Base-by-base conservation (phyloP, 768 basidiomycete species). In the Psilocybe tampanensis region DNA sequence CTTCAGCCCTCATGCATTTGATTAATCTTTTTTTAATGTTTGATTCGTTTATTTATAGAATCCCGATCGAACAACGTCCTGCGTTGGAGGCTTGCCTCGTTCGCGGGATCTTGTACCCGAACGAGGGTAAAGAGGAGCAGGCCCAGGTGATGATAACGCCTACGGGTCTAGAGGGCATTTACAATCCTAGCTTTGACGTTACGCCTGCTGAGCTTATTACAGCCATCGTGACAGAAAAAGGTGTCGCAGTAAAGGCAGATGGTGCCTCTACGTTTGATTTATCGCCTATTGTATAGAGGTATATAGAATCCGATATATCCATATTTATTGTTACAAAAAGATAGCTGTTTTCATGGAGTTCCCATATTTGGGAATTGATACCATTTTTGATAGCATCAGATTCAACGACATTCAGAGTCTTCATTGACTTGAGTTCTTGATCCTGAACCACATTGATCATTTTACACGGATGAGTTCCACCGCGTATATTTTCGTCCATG, bases 141-240 rank as follows among this genome's bases (percentile, higher is more conserved):
- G 87, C 86, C 0, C 85, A 89, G 43, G 90, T 95, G 12, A 85
- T 94, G 82, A 85, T 95, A 59, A 94, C 94, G 0, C 94, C 95
- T 0, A 69, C 74, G 19, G 80, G 77, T 13, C 68, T 88, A 24
- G 78, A 83, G 44, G 84, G 81, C 26, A 76, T 93, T 39, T 96
- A 95, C 71, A 98, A 97, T 71, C 95, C 96, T 1, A 93, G 92
- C 60, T 98, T 98, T 72, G 96, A 98, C 68, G 94, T 98, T 15
- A 98, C 96, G 0, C 95, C 95, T 0, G 93, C 95, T 2, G 89
- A 91, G 57, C 76, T 98, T 42, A 97, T 98, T 60, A 91, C 88
- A n/a, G 92, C 91, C 26, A 90, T 98, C 49, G 94, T 95, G 12
- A 98, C 95, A 2, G 96, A 98, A 76, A 94, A 90, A 63, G 95